Evolutionary conservation across 805 yeast species (phyloP).

Genomic region (Metschnikowia koreensis): DNA sequence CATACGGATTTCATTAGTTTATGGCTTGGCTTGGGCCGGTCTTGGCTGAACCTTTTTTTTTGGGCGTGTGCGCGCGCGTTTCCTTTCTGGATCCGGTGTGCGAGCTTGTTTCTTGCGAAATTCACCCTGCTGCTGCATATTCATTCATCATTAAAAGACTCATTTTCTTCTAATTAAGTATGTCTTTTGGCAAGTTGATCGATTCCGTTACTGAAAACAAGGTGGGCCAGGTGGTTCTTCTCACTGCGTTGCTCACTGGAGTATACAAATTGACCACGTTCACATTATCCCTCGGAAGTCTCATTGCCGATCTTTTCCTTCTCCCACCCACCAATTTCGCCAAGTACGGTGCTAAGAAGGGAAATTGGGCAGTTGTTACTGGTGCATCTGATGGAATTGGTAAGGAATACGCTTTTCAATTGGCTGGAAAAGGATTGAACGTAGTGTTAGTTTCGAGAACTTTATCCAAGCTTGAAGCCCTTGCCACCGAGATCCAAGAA

Average conservation of each 20-base stretch:
- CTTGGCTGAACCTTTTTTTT: background rate
- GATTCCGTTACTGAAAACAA: slow-evolving; percentile 15
- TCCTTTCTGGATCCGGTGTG: background rate
- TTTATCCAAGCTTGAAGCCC: slow-evolving; percentile 62
- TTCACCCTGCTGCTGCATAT: background rate
- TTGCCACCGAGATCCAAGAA: slow-evolving; percentile 60
- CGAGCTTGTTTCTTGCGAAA: background rate
- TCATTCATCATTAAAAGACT: no score
- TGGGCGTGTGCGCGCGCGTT: background rate
- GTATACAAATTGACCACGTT: slow-evolving; percentile 54
- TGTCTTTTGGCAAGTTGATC: slow-evolving; percentile 3
- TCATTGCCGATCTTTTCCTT: slow-evolving; percentile 61
- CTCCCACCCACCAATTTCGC: slow-evolving; percentile 58
- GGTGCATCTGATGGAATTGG: slow-evolving; percentile 99
- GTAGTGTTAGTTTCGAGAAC: slow-evolving; percentile 84
- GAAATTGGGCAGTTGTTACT: slow-evolving; percentile 91
- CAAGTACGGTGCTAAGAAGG: slow-evolving; percentile 72
- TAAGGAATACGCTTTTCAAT: slow-evolving; percentile 81
- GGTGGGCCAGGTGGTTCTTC: slow-evolving; percentile 19
- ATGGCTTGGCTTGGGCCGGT: no score
- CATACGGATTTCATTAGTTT: no score
- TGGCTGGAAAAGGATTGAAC: slow-evolving; percentile 84
- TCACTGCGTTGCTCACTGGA: slow-evolving; percentile 55
- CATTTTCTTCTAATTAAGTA: background rate
- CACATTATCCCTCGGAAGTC: slow-evolving; percentile 47